Evolutionary conservation across 495 filamentous ascomycete species (phyloP).

Genomic region (Jackrogersella multiformis): DNA sequence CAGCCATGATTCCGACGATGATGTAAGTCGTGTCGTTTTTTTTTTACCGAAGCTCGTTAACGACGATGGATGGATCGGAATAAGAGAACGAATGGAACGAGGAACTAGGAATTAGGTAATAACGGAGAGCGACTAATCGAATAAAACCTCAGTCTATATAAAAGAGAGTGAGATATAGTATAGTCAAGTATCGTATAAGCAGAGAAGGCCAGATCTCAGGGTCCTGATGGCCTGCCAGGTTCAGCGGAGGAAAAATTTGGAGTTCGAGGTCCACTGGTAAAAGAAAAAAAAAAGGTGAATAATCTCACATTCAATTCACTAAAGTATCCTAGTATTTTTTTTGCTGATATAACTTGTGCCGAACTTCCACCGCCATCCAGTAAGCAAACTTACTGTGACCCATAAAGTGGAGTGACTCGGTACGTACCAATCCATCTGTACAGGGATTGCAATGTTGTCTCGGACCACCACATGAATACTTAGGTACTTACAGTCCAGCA

Average conservation of each 20-base stretch:
- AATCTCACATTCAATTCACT: constrained; percentile 8
- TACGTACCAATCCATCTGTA: constrained; percentile 14
- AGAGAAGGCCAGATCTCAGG: constrained; percentile 49
- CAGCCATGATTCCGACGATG: constrained; percentile 48
- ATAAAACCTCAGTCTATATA: constrained; percentile 28
- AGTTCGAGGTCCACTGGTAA: constrained; percentile 22
- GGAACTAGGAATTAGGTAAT: constrained; percentile 21
- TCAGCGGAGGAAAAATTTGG: constrained; percentile 38
- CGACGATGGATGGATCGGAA: constrained; percentile 6
- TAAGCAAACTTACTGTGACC: constrained; percentile 10
- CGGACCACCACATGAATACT: background rate
- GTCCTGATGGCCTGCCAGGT: constrained; percentile 34
- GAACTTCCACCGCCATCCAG: constrained; percentile 24
- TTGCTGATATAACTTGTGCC: no score
- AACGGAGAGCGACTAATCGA: constrained; percentile 18
- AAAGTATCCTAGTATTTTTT: no score
- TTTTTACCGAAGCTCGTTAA: constrained; percentile 7
- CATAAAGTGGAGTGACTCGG: background rate
- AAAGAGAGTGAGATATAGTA: constrained; percentile 27
- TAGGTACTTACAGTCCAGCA: background rate
- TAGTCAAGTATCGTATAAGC: constrained; percentile 18
- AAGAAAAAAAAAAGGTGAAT: constrained; percentile 22
- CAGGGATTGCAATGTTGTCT: background rate
- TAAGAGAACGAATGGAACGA: constrained; percentile 36
- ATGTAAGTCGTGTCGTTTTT: constrained; percentile 10